Evolutionary conservation across 208 protist species (phyloP), one percentile per base, ranked within the genome.

Genomic region (Leishmania turanica): DNA sequence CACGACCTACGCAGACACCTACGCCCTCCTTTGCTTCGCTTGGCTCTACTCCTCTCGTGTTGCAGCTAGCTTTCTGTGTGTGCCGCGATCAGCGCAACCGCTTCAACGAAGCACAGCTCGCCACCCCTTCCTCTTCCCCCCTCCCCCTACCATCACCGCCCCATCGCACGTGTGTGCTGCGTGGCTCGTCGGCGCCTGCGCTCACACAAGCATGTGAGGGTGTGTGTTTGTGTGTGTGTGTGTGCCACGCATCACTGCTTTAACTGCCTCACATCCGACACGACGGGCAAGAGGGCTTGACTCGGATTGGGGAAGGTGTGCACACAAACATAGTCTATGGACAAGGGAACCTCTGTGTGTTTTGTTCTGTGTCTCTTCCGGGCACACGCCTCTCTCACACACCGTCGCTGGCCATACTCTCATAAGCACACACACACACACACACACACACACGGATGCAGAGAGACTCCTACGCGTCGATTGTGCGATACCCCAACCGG

Each of bases 401-500:
- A n/a, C n/a, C n/a, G 9, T 19, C 4, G 54, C 19, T 58, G 54
- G 3, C 54, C 27, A 69, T 69, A 31, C 34, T 45, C 17, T 3
- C 11, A 40, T 45, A n/a, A 7, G 56, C 47, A 74, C 70, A 17
- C 42, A 40, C 1, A 40, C 37, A 40, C 37, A 40, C 37, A 40
- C 42, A 34, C 19, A 68, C 42, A 78, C 4, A 65, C 9, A 31
- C 31, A 45, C 24, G 45, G 6, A 96, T 98, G 95, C 93, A 97
- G 75, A 88, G 95, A 19, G 95, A 98, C 77, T 86, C 89, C 40
- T 98, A 77, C 78, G 91, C 92, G 17, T 79, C 88, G 42, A 85
- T 98, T 34, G 82, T 95, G 47, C 73, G 75, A 21, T 90, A 91
- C 77, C 82, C 88, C 1, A 85, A 94, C 68, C 89, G 88, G 77